A percentile compares a stretch with the other conserved stretches of the same genome.
Evolutionary conservation across 345 rosid species (phyloP).

Genomic region (Turritis glabra): DNA sequence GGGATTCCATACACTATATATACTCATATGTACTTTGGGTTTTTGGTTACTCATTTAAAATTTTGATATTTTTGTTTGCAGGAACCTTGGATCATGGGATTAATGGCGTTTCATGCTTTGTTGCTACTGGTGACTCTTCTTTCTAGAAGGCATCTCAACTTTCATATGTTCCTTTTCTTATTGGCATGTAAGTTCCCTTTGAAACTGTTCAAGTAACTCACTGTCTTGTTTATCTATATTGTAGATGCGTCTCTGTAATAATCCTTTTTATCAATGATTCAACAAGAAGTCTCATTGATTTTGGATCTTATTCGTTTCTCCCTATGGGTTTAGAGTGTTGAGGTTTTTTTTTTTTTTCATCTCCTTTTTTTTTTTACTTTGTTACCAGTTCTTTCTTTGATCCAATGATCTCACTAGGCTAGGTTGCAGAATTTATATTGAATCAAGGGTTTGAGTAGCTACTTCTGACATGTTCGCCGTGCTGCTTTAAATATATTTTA

Average conservation of each 20-base stretch:
- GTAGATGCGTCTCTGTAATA: neutral
- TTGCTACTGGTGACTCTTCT: conserved; percentile 53
- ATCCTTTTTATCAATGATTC: neutral
- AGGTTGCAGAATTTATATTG: neutral
- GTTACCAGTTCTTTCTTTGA: neutral
- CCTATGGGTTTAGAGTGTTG: neutral
- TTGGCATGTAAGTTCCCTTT: conserved; percentile 60
- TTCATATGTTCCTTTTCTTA: conserved; percentile 84
- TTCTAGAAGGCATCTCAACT: conserved; percentile 71
- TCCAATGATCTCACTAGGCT: conserved; percentile 3
- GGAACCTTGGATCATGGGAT: conserved; percentile 85
- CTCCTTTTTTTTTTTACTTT: neutral
- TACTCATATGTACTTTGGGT: neutral
- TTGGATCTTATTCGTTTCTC: neutral
- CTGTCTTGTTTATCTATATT: neutral
- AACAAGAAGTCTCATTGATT: neutral
- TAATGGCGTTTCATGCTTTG: conserved; percentile 61
- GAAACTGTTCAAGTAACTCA: neutral
- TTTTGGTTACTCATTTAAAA: neutral
- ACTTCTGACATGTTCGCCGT: too few relatives aligned
- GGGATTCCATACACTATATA: neutral
- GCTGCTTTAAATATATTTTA: neutral
- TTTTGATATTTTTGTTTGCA: conserved; percentile 26
- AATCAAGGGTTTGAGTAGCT: neutral
- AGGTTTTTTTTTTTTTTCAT: neutral